Conservation (phyloP, 2,329 filamentous ascomycete species). For the Knoxdaviesia proteae region DNA sequence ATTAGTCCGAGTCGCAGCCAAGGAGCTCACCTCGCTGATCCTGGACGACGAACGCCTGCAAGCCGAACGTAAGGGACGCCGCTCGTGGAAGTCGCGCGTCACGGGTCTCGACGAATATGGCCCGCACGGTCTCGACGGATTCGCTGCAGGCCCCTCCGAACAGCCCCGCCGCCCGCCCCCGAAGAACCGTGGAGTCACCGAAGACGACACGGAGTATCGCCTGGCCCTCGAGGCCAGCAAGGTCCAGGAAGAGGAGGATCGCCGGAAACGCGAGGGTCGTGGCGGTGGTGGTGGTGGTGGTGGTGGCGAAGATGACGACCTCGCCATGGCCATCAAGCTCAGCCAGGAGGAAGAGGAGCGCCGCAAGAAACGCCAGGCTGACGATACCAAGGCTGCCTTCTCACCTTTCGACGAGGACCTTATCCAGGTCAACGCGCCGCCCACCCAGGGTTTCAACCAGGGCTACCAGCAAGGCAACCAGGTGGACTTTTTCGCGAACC, state of each 20-base stretch:
- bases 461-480: conserved; percentile 93
- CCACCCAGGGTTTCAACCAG: conserved; percentile 71
- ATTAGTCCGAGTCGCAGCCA: conserved; percentile 80
- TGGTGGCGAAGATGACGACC: conserved; percentile 53
- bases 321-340: conserved; percentile 84
- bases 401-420: conserved; percentile 75
- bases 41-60: conserved; percentile 85
- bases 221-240: conserved; percentile 90
- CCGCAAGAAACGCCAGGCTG: conserved; percentile 44
- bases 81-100: conserved; percentile 91
- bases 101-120: conserved; percentile 74
- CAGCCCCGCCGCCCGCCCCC: conserved; percentile 19
- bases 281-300: conserved; percentile 24
- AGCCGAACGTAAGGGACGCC: conserved; percentile 74
- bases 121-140: conserved; percentile 7
- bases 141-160: conserved; percentile 12
- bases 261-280: conserved; percentile 46
- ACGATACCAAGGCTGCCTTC: conserved; percentile 49
- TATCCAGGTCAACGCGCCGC: conserved; percentile 27
- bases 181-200: conserved; percentile 36
- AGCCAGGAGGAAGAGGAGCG: conserved; percentile 90
- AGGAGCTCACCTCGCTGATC: conserved; percentile 81
- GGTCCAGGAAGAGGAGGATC: conserved; percentile 81
- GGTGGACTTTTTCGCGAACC: conserved; percentile 95
- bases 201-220: conserved; percentile 78